A percentile compares a stretch with the other conserved stretches of the same genome.
phyloP scores from a whole-genome alignment of 805 yeast species.

The Cyberlindnera maritima region DNA sequence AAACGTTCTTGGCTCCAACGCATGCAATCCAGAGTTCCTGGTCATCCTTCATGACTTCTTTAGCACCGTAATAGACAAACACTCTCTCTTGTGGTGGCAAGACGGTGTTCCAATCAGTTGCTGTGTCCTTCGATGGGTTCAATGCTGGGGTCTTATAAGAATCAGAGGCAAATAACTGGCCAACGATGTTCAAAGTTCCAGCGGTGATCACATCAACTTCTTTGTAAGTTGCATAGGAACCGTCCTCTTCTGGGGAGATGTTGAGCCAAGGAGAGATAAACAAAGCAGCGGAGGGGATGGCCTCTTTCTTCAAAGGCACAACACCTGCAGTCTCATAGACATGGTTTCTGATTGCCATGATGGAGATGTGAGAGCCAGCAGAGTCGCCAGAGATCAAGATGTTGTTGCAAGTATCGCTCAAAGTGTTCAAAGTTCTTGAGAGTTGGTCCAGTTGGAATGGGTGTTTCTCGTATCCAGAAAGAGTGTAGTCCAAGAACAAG shows the following conservation, averaged over 20 bases:
- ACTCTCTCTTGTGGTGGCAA: no score
- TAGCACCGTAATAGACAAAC: no score
- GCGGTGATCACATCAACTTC: no score
- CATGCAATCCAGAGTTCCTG: no score
- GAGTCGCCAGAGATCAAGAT: slow-evolving; percentile 30
- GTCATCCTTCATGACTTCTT: no score
- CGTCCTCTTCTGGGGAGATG: slow-evolving; percentile 2
- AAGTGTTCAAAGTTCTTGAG: slow-evolving; percentile 14
- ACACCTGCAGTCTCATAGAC: background rate
- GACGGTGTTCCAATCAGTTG: no score
- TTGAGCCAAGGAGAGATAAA: slow-evolving; percentile 17
- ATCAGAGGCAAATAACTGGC: no score
- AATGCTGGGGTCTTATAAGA: no score
- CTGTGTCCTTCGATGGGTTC: no score
- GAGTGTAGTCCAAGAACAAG: slow-evolving; percentile 28
- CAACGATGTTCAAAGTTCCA: no score
- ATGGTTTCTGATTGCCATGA: no score
- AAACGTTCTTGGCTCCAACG: no score
- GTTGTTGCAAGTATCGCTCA: slow-evolving; percentile 14
- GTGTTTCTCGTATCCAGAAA: slow-evolving; percentile 22
- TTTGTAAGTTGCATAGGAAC: background rate
- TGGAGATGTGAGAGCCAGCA: slow-evolving; percentile 27
- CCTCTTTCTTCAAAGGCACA: background rate
- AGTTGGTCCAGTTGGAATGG: slow-evolving; percentile 29
- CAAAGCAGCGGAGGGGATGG: background rate